Conservation (phyloP, 73 alveolate species). For the Effrenium voratum region DNA sequence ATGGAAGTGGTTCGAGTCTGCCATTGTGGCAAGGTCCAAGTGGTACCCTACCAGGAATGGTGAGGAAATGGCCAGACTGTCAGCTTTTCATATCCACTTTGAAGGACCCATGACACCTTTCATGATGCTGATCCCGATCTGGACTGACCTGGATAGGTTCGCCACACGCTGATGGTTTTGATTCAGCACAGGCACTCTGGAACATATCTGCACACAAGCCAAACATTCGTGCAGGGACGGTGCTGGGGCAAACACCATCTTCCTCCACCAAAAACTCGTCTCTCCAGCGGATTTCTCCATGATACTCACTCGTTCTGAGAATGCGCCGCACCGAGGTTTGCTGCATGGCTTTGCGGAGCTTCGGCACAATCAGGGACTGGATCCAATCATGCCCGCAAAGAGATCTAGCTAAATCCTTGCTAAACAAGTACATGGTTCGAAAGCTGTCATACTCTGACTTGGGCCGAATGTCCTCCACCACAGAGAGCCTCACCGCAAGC, state of each 20-base stretch:
- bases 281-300: conserved; percentile 18
- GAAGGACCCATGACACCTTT: conserved; percentile 23
- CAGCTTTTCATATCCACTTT: neutral
- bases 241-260: conserved; percentile 25
- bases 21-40: conserved; percentile 59
- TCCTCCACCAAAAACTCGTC: conserved; percentile 43
- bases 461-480: conserved; percentile 37
- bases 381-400: neutral
- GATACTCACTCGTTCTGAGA: neutral
- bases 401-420: conserved; percentile 16
- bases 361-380: conserved; percentile 18
- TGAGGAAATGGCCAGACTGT: conserved; percentile 13
- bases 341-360: conserved; percentile 1
- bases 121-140: conserved; percentile 25
- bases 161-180: neutral
- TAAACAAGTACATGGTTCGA: neutral
- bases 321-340: conserved; percentile 1
- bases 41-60: conserved; percentile 37
- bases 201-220: neutral
- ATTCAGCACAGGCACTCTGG: conserved; percentile 5
- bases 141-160: conserved; percentile 39
- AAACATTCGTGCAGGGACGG: conserved; percentile 12
- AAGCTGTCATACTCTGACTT: neutral
- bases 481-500: conserved; percentile 33
- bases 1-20: neutral